phyloP scores from a whole-genome alignment of 2,329 filamentous ascomycete genomes.

The Nemania sp. region DNA sequence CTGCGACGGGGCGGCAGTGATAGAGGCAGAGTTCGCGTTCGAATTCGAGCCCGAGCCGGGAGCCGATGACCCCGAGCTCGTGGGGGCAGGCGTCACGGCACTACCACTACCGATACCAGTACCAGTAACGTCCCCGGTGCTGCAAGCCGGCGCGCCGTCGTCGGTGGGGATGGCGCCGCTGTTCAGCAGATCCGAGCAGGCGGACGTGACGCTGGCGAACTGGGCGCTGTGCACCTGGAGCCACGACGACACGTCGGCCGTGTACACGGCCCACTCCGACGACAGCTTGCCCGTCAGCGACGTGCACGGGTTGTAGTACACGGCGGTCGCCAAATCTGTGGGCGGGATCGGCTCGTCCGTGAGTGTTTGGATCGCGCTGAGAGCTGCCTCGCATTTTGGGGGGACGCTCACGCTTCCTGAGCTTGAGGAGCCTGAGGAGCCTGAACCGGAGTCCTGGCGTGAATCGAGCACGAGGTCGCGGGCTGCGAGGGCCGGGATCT shows the following conservation, averaged over 20 bases:
- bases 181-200: constrained; percentile 25
- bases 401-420: constrained; percentile 11
- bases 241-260: constrained; percentile 26
- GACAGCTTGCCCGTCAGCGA: constrained; percentile 26
- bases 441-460: too few relatives aligned
- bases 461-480: too few relatives aligned
- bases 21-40: too few relatives aligned
- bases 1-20: too few relatives aligned
- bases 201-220: constrained; percentile 23
- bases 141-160: too few relatives aligned
- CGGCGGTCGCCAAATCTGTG: constrained; percentile 17
- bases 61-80: not conserved
- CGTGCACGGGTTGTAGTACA: constrained; percentile 30
- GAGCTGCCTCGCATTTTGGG: constrained; percentile 26
- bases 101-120: not conserved
- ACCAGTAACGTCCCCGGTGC: constrained; percentile 19
- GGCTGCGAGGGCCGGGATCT: too few relatives aligned
- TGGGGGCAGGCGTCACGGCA: not conserved
- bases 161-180: not conserved
- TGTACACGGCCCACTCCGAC: constrained; percentile 31
- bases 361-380: constrained; percentile 23
- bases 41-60: too few relatives aligned
- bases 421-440: too few relatives aligned
- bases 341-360: constrained; percentile 30
- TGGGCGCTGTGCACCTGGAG: constrained; percentile 29